phyloP scores from a whole-genome alignment of 2,329 filamentous ascomycete genomes.

The Sporothrix curviconia region DNA sequence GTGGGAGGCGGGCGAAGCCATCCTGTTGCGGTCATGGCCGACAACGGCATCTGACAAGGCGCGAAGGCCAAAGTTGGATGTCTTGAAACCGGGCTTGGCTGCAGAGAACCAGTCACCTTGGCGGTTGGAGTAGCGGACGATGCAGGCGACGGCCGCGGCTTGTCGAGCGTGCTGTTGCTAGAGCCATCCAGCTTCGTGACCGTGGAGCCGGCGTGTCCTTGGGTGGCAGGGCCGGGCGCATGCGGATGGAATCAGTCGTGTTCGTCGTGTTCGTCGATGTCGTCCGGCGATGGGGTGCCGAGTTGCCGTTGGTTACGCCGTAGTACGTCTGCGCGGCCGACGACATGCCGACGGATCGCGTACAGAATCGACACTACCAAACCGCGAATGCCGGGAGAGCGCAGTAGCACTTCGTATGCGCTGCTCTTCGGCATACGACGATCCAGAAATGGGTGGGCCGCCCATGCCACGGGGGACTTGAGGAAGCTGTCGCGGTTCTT shows the following conservation, averaged over 20 bases:
- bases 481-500: constrained; percentile 64
- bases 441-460: constrained; percentile 27
- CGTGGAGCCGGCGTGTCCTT: constrained; percentile 49
- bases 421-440: constrained; percentile 63
- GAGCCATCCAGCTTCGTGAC: constrained; percentile 54
- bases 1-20: constrained; percentile 42
- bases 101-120: constrained; percentile 51
- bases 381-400: constrained; percentile 66
- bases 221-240: constrained; percentile 42
- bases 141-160: constrained; percentile 33
- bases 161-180: constrained; percentile 22
- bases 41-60: constrained; percentile 74
- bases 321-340: constrained; percentile 67
- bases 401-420: constrained; percentile 58
- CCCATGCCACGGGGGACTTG: constrained; percentile 49
- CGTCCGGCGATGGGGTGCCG: constrained; percentile 49
- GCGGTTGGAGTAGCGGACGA: constrained; percentile 35
- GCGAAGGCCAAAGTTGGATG: constrained; percentile 62
- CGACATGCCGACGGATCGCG: constrained; percentile 51
- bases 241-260: constrained; percentile 44
- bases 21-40: constrained; percentile 46
- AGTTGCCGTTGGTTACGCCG: constrained; percentile 35
- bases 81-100: constrained; percentile 43
- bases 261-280: constrained; percentile 54
- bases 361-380: constrained; percentile 71